Percentiles rank a stretch among this genome's conserved stretches.
Conservation (phyloP, 2,329 filamentous ascomycete genomes). For the Fusarium nelsonii region DNA sequence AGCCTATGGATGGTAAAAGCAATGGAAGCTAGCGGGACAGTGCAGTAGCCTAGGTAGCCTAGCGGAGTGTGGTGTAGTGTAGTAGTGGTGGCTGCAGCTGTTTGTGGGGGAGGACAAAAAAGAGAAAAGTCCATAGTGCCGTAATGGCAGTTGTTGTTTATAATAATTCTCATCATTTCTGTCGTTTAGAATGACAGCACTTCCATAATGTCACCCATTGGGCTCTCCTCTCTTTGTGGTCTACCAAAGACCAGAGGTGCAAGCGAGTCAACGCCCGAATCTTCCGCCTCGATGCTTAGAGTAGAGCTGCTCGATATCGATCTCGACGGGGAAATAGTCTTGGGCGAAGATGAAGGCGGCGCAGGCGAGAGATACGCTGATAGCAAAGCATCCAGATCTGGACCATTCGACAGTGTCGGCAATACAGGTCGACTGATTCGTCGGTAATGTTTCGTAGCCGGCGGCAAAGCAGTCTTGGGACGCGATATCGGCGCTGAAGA, state of each 20-base stretch:
- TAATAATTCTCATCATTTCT: not conserved
- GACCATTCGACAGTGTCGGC: conserved; percentile 31
- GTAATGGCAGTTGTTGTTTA: not conserved
- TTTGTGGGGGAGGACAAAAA: conserved; percentile 7
- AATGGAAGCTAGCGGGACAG: conserved; percentile 20
- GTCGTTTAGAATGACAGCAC: conserved; percentile 34
- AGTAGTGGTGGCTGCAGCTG: not conserved
- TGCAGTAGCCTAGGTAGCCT: conserved; percentile 4
- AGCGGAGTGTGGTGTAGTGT: conserved; percentile 4
- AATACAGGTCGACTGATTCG: conserved; percentile 42
- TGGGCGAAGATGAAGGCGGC: conserved; percentile 18
- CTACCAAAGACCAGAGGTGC: conserved; percentile 41
- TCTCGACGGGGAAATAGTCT: conserved; percentile 34
- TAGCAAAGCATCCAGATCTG: conserved; percentile 35
- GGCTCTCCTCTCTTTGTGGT: conserved; percentile 30
- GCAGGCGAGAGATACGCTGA: conserved; percentile 38
- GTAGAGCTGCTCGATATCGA: conserved; percentile 42
- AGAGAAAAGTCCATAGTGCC: conserved; percentile 10
- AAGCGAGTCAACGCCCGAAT: conserved; percentile 26
- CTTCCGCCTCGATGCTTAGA: conserved; percentile 39
- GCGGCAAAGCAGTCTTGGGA: conserved; percentile 31
- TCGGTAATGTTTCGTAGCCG: conserved; percentile 35
- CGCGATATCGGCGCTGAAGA: conserved; percentile 27
- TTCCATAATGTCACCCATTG: conserved; percentile 43
- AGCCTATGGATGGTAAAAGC: conserved; percentile 24